A percentile compares a stretch with the other conserved stretches of the same genome.
These are phyloP conservation scores for Juncus effusus DNA, from an alignment of 176 grass and related monocot genomes.

Conservation along the genomic window DNA sequence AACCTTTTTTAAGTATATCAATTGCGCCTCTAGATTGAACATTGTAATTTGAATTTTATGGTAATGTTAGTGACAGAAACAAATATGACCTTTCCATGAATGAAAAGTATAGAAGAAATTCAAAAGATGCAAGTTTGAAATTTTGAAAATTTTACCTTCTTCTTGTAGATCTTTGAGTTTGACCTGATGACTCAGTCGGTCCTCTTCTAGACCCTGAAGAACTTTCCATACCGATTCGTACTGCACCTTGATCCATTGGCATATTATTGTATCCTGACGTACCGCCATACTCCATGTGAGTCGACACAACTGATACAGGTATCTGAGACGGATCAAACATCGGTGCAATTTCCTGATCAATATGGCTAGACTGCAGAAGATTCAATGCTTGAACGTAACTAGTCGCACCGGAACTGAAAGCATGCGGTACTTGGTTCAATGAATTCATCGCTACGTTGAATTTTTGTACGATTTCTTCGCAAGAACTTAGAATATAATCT, in stretches of 20 bases:
- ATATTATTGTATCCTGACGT: background rate
- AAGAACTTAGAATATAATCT: conserved; percentile 13
- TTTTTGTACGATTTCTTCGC: conserved; percentile 12
- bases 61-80: background rate
- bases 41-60: background rate
- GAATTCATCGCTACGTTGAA: conserved; percentile 9
- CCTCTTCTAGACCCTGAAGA: conserved; percentile 4
- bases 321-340: background rate
- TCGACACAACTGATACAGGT: background rate
- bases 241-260: background rate
- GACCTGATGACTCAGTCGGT: conserved; percentile 12
- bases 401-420: background rate
- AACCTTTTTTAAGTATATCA: background rate
- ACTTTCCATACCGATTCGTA: background rate
- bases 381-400: conserved; percentile 13
- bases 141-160: conserved; percentile 33
- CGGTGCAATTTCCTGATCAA: background rate
- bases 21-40: background rate
- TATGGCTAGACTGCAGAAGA: background rate
- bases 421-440: background rate
- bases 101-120: conserved; percentile 12
- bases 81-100: background rate
- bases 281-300: background rate
- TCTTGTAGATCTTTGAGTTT: conserved; percentile 32
- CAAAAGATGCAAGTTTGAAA: background rate